Evolutionary conservation across 163 green algal genomes (phyloP), one percentile per base, ranked within the genome.

Genomic region (Scenedesmus sp.): DNA sequence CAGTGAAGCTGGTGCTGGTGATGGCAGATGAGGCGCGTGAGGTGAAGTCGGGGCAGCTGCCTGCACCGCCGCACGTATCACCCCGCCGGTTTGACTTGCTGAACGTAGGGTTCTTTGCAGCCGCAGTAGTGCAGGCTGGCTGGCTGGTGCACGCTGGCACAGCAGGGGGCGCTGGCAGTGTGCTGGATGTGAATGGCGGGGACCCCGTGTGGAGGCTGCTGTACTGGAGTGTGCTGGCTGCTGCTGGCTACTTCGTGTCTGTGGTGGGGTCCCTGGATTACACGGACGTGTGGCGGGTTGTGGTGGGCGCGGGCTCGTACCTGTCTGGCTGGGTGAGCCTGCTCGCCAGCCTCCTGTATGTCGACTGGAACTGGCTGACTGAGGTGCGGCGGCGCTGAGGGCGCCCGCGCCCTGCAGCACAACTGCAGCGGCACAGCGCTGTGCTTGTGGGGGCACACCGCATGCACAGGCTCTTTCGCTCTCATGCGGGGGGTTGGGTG

Each of bases 301-400:
- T 81, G 37, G 6, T 82, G 4, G 59, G 78, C 7, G 43, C 87
- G 18, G 56, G 26, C 37, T 73, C 33, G n/a, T 87, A 56, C 9
- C 30, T 81, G 30, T 46, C 40, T 30, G 87, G 87, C 15, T 81
- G 53, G 78, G 78, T 91, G 76, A 76, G 42, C 56, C 42, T 53
- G 37, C 42, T 87, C 22, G 61, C 30, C 16, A 51, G 15, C 24
- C 26, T 87, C 5, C 59, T 91, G 37, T 91, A 56, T 61, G 78
- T 80, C 24, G 87, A 91, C 59, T 91, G 87, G 87, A 78, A 37
- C 40, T 91, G 87, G 87, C 22, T 87, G 13, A 53, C 26, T 20
- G 78, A 87, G 9, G 53, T 26, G 15, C 37, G 72, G 70, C 85
- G 72, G 70, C 65, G 65, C 30, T 76, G 65, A 76, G n/a, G n/a